phyloP scores from a whole-genome alignment of 208 protist species.

The Leishmania guyanensis region DNA sequence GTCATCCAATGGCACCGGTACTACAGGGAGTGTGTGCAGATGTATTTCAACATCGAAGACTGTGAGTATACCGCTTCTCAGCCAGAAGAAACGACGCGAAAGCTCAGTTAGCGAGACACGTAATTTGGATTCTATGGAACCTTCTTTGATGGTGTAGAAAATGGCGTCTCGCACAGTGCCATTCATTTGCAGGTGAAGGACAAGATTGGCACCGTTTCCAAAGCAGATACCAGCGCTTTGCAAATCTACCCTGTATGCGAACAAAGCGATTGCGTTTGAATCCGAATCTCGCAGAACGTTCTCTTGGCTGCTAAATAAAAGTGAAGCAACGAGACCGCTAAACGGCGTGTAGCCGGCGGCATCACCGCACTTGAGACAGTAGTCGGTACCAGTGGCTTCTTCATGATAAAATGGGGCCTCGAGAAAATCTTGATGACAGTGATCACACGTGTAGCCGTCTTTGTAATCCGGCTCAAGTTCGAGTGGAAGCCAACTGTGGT shows the following conservation, averaged over 20 bases:
- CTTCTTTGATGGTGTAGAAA: slow-evolving; percentile 5
- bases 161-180: slow-evolving; percentile 19
- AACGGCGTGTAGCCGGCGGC: slow-evolving; percentile 26
- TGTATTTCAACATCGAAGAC: slow-evolving; percentile 28
- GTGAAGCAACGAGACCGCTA: slow-evolving; percentile 32
- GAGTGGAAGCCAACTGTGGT: slow-evolving; percentile 45
- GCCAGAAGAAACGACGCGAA: slow-evolving; percentile 35
- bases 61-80: neutral
- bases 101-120: slow-evolving; percentile 21
- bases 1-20: slow-evolving; percentile 21
- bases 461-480: slow-evolving; percentile 40
- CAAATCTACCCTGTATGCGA: slow-evolving; percentile 33
- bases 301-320: slow-evolving; percentile 27
- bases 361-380: slow-evolving; percentile 38
- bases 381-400: slow-evolving; percentile 34
- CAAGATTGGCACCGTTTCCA: slow-evolving; percentile 25
- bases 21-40: slow-evolving; percentile 30
- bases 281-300: slow-evolving; percentile 22
- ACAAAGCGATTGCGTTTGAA: slow-evolving; percentile 30
- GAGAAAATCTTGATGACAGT: slow-evolving; percentile 36
- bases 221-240: slow-evolving; percentile 29
- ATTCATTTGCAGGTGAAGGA: slow-evolving; percentile 22
- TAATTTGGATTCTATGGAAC: slow-evolving; percentile 13
- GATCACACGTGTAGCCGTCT: slow-evolving; percentile 47
- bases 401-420: slow-evolving; percentile 44